Conservation (phyloP, 768 basidiomycete species). For the Hortiboletus flavorubellus region DNA sequence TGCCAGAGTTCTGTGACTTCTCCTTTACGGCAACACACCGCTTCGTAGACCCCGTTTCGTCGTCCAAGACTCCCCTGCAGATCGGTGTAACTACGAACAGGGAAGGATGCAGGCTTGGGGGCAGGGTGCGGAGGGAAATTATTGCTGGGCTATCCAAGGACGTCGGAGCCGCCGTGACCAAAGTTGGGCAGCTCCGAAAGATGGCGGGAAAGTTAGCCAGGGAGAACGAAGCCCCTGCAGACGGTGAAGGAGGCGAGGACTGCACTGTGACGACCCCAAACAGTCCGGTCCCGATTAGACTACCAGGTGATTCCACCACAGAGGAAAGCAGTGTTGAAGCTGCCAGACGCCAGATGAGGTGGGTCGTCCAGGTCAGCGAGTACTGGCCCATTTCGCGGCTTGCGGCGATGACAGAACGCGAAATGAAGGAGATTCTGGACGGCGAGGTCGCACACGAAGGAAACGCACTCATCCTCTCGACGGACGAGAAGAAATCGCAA, state of each 20-base stretch:
- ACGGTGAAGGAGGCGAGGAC: slow-evolving; percentile 53
- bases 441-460: slow-evolving; percentile 27
- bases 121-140: slow-evolving; percentile 79
- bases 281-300: slow-evolving; percentile 54
- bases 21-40: slow-evolving; percentile 85
- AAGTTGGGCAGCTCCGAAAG: slow-evolving; percentile 65
- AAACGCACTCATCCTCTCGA: slow-evolving; percentile 16
- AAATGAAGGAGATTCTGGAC: slow-evolving; percentile 64
- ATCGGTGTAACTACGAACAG: slow-evolving; percentile 91
- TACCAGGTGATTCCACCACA: background rate
- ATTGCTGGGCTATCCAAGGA: slow-evolving; percentile 69
- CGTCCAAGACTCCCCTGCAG: slow-evolving; percentile 53
- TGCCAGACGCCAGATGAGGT: slow-evolving; percentile 72
- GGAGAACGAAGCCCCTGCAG: slow-evolving; percentile 12
- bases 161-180: slow-evolving; percentile 70
- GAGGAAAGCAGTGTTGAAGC: slow-evolving; percentile 43
- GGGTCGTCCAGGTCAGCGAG: slow-evolving; percentile 95
- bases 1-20: slow-evolving; percentile 84
- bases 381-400: slow-evolving; percentile 88
- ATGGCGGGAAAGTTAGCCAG: slow-evolving; percentile 40
- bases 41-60: slow-evolving; percentile 52
- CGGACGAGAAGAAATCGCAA: slow-evolving; percentile 35
- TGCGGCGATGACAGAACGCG: slow-evolving; percentile 59
- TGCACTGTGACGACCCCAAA: slow-evolving; percentile 58
- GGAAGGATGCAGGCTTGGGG: slow-evolving; percentile 81